Percentiles rank a stretch among this genome's conserved stretches.
phyloP scores from a whole-genome alignment of 345 rosid genomes.

The Isatis tinctoria region DNA sequence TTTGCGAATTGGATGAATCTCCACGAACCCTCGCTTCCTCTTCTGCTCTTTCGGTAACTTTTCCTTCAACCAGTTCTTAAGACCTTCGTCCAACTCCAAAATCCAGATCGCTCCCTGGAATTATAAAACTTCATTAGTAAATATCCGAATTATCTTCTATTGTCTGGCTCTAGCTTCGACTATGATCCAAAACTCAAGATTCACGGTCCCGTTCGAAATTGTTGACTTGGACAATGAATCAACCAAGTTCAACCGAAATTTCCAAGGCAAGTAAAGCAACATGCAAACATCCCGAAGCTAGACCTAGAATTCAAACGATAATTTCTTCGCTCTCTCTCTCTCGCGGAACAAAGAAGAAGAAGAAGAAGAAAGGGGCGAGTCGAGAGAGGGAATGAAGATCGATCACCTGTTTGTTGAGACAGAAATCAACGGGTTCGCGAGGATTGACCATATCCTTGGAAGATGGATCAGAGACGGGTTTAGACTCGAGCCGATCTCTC shows the following conservation, averaged over 20 bases:
- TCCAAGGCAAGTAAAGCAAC: background rate
- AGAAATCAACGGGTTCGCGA: conserved; percentile 38
- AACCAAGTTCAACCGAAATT: background rate
- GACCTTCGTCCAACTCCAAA: conserved; percentile 60
- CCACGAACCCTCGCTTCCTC: conserved; percentile 51
- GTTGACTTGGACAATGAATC: background rate
- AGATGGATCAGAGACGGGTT: conserved; percentile 2
- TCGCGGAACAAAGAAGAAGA: background rate
- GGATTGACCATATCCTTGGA: conserved; percentile 21
- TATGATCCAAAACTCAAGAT: background rate
- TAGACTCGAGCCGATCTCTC: conserved; percentile 23
- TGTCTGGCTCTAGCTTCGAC: background rate
- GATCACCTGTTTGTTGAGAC: conserved; percentile 46
- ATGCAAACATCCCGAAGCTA: conserved; percentile 16
- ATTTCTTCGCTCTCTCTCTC: background rate
- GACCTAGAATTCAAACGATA: background rate
- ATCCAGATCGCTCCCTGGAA: conserved; percentile 80
- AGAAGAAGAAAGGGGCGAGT: background rate
- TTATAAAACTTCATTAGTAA: background rate
- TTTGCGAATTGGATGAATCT: conserved; percentile 62
- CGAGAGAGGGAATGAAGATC: background rate
- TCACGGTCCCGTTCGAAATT: background rate
- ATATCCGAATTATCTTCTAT: background rate
- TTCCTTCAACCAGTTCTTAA: conserved; percentile 42
- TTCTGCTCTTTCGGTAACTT: conserved; percentile 52